Evolutionary conservation across 768 basidiomycete species (phyloP).

Genomic region (Lactarius sanguifluus): DNA sequence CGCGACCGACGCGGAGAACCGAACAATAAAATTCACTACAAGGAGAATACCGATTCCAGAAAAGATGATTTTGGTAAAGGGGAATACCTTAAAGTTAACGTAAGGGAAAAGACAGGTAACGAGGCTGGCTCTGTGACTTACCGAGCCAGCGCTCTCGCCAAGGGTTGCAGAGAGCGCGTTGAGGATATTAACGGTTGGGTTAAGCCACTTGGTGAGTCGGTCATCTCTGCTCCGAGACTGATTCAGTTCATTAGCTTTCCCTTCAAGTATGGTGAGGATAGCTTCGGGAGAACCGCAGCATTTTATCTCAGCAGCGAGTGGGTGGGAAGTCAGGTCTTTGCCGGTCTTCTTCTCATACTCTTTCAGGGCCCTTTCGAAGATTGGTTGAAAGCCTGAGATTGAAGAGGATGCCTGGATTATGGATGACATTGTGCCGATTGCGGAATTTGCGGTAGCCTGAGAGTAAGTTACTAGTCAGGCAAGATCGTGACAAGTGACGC

Average conservation of each 20-base stretch:
- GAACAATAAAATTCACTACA: not conserved
- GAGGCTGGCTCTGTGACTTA: not conserved
- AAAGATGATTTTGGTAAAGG: not conserved
- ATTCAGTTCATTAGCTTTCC: not conserved
- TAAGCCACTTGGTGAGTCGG: no score
- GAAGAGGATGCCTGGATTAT: not conserved
- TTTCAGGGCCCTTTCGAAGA: not conserved
- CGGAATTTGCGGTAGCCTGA: no score
- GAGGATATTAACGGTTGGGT: no score
- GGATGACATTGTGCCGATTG: not conserved
- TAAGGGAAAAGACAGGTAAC: not conserved
- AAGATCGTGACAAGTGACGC: no score
- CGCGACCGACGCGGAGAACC: not conserved
- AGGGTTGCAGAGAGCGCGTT: not conserved
- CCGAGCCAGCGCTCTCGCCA: not conserved
- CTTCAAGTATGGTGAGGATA: not conserved
- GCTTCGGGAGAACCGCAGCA: not conserved
- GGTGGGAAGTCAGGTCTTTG: not conserved
- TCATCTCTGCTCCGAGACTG: not conserved
- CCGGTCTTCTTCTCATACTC: not conserved
- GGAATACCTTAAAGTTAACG: not conserved
- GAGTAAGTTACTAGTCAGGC: no score
- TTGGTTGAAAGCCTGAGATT: not conserved
- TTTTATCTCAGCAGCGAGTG: no score
- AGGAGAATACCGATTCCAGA: not conserved